These are phyloP conservation scores for Ustilago curta DNA, from an alignment of 1,284 basidiomycete genomes.

Conservation along the genomic window DNA sequence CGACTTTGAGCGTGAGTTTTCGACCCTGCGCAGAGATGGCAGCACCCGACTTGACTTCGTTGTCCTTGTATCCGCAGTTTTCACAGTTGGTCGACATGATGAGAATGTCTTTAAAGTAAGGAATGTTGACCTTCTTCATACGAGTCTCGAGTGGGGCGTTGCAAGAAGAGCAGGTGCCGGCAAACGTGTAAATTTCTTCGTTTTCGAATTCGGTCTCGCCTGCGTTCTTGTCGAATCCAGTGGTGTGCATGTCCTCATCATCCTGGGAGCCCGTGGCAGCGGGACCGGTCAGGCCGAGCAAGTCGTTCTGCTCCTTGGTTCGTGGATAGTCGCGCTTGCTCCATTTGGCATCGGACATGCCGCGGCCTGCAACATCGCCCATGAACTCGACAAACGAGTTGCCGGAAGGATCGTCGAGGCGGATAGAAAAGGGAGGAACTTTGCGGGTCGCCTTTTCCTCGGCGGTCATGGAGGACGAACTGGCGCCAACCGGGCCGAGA, in stretches of 20 bases:
- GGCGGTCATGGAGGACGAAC: conserved; percentile 24
- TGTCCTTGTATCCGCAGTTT: conserved; percentile 93
- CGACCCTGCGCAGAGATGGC: conserved; percentile 89
- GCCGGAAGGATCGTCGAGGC: conserved; percentile 91
- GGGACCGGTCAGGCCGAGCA: conserved; percentile 77
- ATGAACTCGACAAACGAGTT: conserved; percentile 80
- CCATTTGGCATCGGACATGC: conserved; percentile 90
- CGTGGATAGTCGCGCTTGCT: conserved; percentile 86
- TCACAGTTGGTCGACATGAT: conserved; percentile 99
- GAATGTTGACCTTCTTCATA: conserved; percentile 97
- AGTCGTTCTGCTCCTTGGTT: conserved; percentile 84
- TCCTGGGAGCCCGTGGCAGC: conserved; percentile 63
- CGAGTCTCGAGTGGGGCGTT: conserved; percentile 83
- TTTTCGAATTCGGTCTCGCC: conserved; percentile 71
- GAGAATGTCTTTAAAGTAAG: conserved; percentile 98
- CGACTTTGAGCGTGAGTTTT: conserved; percentile 86
- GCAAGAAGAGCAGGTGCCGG: conserved; percentile 88
- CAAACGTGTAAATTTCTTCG: conserved; percentile 92
- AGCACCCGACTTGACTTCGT: conserved; percentile 94
- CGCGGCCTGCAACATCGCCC: conserved; percentile 55
- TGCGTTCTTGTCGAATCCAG: conserved; percentile 63
- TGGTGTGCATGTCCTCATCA: conserved; percentile 65
- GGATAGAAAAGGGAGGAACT: conserved; percentile 83
- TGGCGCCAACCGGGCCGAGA: conserved; percentile 42
- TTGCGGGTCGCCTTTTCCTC: conserved; percentile 71